These are phyloP conservation scores for Lodderomyces beijingensis DNA, from an alignment of 1,139 yeast genomes.

Conservation along the genomic window DNA sequence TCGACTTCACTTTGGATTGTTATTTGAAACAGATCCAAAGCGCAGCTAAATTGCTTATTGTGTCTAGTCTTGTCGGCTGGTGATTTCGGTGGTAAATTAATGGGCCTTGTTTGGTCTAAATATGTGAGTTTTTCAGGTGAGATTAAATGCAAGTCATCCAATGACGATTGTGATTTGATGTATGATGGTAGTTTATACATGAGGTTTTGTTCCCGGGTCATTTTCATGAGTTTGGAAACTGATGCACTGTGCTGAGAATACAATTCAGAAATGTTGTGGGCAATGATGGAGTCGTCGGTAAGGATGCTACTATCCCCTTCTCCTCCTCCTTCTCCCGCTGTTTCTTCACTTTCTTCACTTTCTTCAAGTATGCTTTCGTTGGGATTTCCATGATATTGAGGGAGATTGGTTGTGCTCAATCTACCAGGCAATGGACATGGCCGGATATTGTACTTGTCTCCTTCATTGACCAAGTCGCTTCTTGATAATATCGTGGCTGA, in stretches of 20 bases:
- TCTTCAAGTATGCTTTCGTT: slow-evolving; percentile 14
- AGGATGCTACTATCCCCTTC: slow-evolving; percentile 10
- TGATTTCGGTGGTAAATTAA: slow-evolving; percentile 42
- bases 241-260: slow-evolving; percentile 37
- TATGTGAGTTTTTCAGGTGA: slow-evolving; percentile 39
- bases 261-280: slow-evolving; percentile 34
- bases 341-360: slow-evolving; percentile 14
- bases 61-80: slow-evolving; percentile 34
- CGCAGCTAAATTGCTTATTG: slow-evolving; percentile 34
- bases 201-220: slow-evolving; percentile 31
- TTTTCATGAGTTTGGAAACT: slow-evolving; percentile 28
- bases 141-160: slow-evolving; percentile 37
- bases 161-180: slow-evolving; percentile 38
- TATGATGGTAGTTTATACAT: slow-evolving; percentile 37
- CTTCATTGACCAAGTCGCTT: slow-evolving; percentile 26
- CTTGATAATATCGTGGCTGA: slow-evolving; percentile 17
- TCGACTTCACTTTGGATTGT: slow-evolving; percentile 21
- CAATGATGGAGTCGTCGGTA: slow-evolving; percentile 32
- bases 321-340: slow-evolving; percentile 11
- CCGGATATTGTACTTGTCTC: slow-evolving; percentile 24
- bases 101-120: slow-evolving; percentile 44
- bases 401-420: slow-evolving; percentile 13
- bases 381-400: slow-evolving; percentile 8
- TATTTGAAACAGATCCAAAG: slow-evolving; percentile 28
- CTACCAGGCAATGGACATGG: slow-evolving; percentile 41